Conservation (phyloP, 768 basidiomycete species). For the Trametes elegans region DNA sequence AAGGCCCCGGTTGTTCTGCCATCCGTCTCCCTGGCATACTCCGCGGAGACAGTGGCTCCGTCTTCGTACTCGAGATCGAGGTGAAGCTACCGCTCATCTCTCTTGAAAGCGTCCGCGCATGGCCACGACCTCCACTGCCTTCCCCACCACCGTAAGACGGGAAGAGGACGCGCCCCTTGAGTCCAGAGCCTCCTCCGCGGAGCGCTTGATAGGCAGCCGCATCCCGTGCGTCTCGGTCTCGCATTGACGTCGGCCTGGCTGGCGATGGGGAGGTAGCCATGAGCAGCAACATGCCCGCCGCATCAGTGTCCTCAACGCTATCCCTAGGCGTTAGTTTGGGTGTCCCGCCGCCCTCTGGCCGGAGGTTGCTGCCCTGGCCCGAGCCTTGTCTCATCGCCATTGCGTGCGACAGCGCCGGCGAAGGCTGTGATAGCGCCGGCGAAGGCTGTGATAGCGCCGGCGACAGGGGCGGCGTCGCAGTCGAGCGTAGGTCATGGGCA, state of each 20-base stretch:
- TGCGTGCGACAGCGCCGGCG: slow-evolving; percentile 18
- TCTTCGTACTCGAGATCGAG: slow-evolving; percentile 37
- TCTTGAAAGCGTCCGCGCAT: slow-evolving; percentile 20
- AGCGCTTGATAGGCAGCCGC: slow-evolving; percentile 55
- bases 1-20: background rate
- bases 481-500: slow-evolving; percentile 28
- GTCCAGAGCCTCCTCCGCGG: slow-evolving; percentile 42
- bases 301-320: slow-evolving; percentile 58
- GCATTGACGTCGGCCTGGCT: slow-evolving; percentile 51
- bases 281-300: slow-evolving; percentile 83
- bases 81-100: slow-evolving; percentile 43
- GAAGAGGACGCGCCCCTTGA: slow-evolving; percentile 72
- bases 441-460: slow-evolving; percentile 21
- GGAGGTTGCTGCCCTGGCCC: slow-evolving; percentile 15
- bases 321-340: slow-evolving; percentile 24
- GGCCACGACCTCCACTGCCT: slow-evolving; percentile 11
- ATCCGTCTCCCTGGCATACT: background rate
- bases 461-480: slow-evolving; percentile 36
- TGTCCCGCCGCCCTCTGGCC: slow-evolving; percentile 18
- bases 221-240: slow-evolving; percentile 47
- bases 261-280: slow-evolving; percentile 86
- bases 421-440: slow-evolving; percentile 17
- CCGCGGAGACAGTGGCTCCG: slow-evolving; percentile 18
- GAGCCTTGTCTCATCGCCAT: slow-evolving; percentile 15
- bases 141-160: slow-evolving; percentile 33